A percentile compares a stretch with the other conserved stretches of the same genome.
phyloP scores from a whole-genome alignment of 495 filamentous ascomycete species.

The Penicillium waksmanii region DNA sequence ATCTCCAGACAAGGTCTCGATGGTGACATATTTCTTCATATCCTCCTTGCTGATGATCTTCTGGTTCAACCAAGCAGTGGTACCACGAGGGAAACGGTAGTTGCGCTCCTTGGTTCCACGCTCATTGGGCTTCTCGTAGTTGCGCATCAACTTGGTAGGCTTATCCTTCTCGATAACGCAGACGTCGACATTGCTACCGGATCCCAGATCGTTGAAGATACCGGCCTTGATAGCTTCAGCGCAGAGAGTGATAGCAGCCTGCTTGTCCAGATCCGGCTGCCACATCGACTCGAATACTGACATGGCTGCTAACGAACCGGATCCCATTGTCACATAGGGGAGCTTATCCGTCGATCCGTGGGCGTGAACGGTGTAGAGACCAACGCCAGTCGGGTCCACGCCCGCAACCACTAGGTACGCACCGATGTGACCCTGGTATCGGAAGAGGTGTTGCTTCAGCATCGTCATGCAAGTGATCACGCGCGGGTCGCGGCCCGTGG shows the following conservation, averaged over 20 bases:
- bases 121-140: constrained; percentile 90
- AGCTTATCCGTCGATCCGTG: constrained; percentile 99
- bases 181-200: constrained; percentile 96
- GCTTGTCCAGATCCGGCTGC: constrained; percentile 76
- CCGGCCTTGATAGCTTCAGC: constrained; percentile 90
- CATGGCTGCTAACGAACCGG: constrained; percentile 95
- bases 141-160: constrained; percentile 82
- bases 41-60: constrained; percentile 90
- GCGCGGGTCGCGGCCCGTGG: constrained; percentile 92
- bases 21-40: constrained; percentile 91
- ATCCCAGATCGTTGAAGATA: constrained; percentile 99
- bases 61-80: constrained; percentile 91
- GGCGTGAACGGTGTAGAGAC: constrained; percentile 97
- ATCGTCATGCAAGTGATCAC: constrained; percentile 99
- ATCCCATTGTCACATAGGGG: constrained; percentile 99
- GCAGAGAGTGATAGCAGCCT: constrained; percentile 81
- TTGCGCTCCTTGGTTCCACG: constrained; percentile 88
- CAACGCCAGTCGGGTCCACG: constrained; percentile 94
- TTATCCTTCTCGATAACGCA: constrained; percentile 92
- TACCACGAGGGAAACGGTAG: constrained; percentile 87
- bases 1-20: constrained; percentile 74
- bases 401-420: constrained; percentile 98
- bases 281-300: constrained; percentile 96
- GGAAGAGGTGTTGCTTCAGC: constrained; percentile 99
- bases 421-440: constrained; percentile 96